These are phyloP conservation scores for Annona squamosa DNA, from an alignment of 164 flowering plant genomes.

Conservation along the genomic window DNA sequence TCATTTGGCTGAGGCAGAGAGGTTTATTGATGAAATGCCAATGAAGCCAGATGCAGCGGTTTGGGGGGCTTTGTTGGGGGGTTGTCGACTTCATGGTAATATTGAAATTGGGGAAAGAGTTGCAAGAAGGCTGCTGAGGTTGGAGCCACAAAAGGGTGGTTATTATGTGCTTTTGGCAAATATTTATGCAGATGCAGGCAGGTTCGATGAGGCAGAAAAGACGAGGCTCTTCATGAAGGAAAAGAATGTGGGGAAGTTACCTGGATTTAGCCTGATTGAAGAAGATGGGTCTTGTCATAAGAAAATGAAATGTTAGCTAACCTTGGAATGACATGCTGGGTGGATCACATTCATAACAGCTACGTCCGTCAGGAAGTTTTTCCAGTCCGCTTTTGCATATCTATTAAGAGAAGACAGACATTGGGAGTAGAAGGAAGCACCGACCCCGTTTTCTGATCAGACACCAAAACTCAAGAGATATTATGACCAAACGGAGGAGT, in stretches of 20 bases:
- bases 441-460: too few relatives aligned
- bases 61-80: conserved; percentile 16
- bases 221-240: conserved; percentile 16
- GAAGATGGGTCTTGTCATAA: background rate
- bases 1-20: conserved; percentile 20
- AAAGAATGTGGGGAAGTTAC: conserved; percentile 16
- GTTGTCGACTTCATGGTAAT: conserved; percentile 18
- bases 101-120: conserved; percentile 18
- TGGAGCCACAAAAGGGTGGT: conserved; percentile 16
- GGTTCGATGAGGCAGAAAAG: conserved; percentile 17
- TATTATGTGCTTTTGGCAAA: conserved; percentile 23
- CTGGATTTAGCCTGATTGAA: conserved; percentile 18
- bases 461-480: too few relatives aligned
- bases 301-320: background rate
- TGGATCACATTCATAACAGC: too few relatives aligned
- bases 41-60: conserved; percentile 20
- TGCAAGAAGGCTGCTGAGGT: conserved; percentile 11
- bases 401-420: too few relatives aligned
- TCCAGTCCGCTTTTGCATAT: too few relatives aligned
- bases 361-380: too few relatives aligned
- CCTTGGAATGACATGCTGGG: background rate
- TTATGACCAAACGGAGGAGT: too few relatives aligned
- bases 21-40: conserved; percentile 16
- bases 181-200: conserved; percentile 17
- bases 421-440: too few relatives aligned